Evolutionary conservation across 23 red algal species (phyloP).

Genomic region (Gracilaria domingensis): DNA sequence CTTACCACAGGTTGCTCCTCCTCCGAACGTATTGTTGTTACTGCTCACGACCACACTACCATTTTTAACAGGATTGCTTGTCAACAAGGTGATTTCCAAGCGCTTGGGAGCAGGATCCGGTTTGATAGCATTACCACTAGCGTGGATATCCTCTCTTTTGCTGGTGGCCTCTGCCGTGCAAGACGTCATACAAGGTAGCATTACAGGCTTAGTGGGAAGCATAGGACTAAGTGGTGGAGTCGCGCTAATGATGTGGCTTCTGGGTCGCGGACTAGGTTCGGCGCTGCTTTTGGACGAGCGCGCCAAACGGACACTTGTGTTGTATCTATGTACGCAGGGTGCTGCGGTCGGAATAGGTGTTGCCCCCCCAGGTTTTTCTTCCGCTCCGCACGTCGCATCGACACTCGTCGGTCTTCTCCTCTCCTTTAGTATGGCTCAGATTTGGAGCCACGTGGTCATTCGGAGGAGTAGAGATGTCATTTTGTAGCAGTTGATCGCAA

Average conservation of each 20-base stretch:
- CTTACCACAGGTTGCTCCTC: conserved; percentile 55
- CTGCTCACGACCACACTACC: conserved; percentile 42
- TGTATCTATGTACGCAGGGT: conserved; percentile 73
- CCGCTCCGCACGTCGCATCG: conserved; percentile 54
- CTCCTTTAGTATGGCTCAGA: conserved; percentile 41
- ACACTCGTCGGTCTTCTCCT: conserved; percentile 32
- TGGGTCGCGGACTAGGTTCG: conserved; percentile 53
- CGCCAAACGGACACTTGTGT: conserved; percentile 66
- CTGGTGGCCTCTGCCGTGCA: conserved; percentile 33
- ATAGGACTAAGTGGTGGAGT: conserved; percentile 62
- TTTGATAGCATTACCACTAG: conserved; percentile 45
- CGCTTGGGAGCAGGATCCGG: conserved; percentile 26
- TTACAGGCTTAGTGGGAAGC: conserved; percentile 47
- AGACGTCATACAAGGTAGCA: conserved; percentile 34
- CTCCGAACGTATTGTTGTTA: conserved; percentile 31
- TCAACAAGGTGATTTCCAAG: conserved; percentile 24
- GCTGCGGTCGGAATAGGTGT: conserved; percentile 55
- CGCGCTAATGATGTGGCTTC: conserved; percentile 57
- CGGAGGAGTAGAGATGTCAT: conserved; percentile 45
- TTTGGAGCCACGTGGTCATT: conserved; percentile 67
- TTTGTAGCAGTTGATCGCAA: conserved; percentile 44
- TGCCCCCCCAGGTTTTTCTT: conserved; percentile 43
- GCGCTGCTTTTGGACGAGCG: conserved; percentile 54
- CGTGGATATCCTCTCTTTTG: conserved; percentile 53
- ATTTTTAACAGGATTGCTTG: conserved; percentile 22